A percentile compares a stretch with the other conserved stretches of the same genome.
phyloP scores from a whole-genome alignment of 75 land plant species.

The Cupressus sempervirens region DNA sequence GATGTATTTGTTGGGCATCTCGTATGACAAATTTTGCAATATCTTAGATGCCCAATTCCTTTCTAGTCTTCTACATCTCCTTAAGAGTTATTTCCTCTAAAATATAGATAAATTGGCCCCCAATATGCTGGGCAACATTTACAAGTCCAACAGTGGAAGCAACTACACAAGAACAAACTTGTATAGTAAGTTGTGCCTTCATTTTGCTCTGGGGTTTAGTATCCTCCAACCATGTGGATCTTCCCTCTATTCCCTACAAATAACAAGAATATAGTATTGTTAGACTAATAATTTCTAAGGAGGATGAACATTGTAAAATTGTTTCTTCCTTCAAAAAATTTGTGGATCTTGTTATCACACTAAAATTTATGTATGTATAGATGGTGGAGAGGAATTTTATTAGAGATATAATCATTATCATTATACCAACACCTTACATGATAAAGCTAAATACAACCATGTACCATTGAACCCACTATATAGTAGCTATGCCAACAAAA shows the following conservation, averaged over 20 bases:
- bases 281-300: neutral
- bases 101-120: constrained; percentile 61
- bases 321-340: too few relatives aligned
- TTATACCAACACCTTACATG: too few relatives aligned
- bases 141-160: constrained; percentile 33
- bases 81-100: constrained; percentile 35
- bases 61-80: constrained; percentile 30
- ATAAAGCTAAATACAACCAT: too few relatives aligned
- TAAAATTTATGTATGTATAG: too few relatives aligned
- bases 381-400: too few relatives aligned
- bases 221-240: too few relatives aligned
- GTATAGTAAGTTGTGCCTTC: constrained; percentile 54
- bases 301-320: neutral
- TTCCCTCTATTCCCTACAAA: neutral
- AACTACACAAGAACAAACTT: constrained; percentile 31
- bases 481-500: too few relatives aligned
- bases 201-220: constrained; percentile 44
- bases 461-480: too few relatives aligned
- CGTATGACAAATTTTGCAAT: constrained; percentile 47
- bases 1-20: constrained; percentile 37
- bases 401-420: too few relatives aligned
- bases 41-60: constrained; percentile 36
- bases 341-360: too few relatives aligned
- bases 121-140: constrained; percentile 60
- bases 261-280: too few relatives aligned